These are phyloP conservation scores for Backusella tuberculispora DNA, from an alignment of 192 early-diverging fungal species.

Conservation along the genomic window DNA sequence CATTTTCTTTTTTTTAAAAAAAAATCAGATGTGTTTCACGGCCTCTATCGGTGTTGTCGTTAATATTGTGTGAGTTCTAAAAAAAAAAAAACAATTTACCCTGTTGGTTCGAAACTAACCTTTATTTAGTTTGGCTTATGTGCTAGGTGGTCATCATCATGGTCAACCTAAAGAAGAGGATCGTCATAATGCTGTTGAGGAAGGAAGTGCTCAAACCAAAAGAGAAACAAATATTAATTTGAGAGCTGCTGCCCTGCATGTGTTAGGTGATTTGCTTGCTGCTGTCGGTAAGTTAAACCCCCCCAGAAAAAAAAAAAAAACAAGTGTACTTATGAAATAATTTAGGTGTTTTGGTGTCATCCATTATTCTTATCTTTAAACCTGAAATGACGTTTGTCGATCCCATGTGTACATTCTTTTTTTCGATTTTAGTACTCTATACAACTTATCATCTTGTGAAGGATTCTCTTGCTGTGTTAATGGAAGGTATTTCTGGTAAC, in stretches of 20 bases:
- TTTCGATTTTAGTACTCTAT: conserved; percentile 73
- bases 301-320: background rate
- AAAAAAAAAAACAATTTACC: background rate
- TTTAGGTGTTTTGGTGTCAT: conserved; percentile 73
- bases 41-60: conserved; percentile 75
- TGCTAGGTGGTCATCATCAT: conserved; percentile 54
- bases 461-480: conserved; percentile 67
- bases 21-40: conserved; percentile 63
- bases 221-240: conserved; percentile 65
- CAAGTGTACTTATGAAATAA: background rate
- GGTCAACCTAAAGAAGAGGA: conserved; percentile 34
- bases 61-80: conserved; percentile 67
- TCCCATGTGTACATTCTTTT: conserved; percentile 82
- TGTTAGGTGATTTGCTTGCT: conserved; percentile 77
- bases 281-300: conserved; percentile 59
- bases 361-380: conserved; percentile 64
- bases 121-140: conserved; percentile 49
- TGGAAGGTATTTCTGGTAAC: conserved; percentile 69
- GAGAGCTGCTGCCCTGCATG: conserved; percentile 76
- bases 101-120: conserved; percentile 9
- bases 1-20: background rate
- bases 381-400: conserved; percentile 70
- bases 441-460: conserved; percentile 71
- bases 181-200: conserved; percentile 26
- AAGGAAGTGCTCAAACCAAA: background rate